phyloP scores from a whole-genome alignment of 371 early-diverging fungal species.

The Syncephalastrum racemosum region DNA sequence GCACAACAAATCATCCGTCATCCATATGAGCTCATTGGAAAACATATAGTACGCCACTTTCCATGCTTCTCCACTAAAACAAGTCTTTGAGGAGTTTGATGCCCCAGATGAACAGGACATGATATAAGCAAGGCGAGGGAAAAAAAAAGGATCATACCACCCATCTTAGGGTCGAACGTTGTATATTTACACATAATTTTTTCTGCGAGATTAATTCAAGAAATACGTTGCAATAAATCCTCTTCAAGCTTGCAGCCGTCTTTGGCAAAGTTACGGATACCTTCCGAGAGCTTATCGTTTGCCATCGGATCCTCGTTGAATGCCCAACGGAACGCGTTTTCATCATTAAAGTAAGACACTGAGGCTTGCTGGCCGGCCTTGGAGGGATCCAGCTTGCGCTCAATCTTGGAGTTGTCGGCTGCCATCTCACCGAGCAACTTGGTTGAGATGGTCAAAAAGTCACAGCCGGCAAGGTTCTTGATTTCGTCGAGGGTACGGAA shows the following conservation, averaged over 20 bases:
- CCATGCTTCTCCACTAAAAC: no score
- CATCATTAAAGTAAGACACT: conserved; percentile 72
- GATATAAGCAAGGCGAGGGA: no score
- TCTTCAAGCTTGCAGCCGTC: conserved; percentile 86
- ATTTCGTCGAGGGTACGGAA: conserved; percentile 98
- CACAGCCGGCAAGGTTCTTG: conserved; percentile 94
- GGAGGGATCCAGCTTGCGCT: conserved; percentile 72
- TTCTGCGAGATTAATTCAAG: no score
- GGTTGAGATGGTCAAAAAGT: conserved; percentile 96
- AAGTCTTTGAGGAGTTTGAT: no score
- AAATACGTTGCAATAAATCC: conserved; percentile 28
- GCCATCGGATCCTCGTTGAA: conserved; percentile 98
- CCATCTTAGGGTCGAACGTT: no score
- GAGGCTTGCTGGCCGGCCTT: conserved; percentile 56
- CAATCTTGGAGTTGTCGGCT: conserved; percentile 59
- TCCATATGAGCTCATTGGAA: no score
- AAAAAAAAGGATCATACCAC: no score
- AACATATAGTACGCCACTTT: no score
- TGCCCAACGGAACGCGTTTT: conserved; percentile 92
- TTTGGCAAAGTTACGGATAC: conserved; percentile 94
- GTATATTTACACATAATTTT: no score
- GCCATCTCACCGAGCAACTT: conserved; percentile 78
- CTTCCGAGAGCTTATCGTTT: conserved; percentile 95
- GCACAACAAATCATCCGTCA: not conserved
- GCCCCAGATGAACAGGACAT: no score